Percentiles rank a stretch among this genome's conserved stretches.
Evolutionary conservation across 495 filamentous ascomycete species (phyloP).

Genomic region (Hypoxylon fuscum): DNA sequence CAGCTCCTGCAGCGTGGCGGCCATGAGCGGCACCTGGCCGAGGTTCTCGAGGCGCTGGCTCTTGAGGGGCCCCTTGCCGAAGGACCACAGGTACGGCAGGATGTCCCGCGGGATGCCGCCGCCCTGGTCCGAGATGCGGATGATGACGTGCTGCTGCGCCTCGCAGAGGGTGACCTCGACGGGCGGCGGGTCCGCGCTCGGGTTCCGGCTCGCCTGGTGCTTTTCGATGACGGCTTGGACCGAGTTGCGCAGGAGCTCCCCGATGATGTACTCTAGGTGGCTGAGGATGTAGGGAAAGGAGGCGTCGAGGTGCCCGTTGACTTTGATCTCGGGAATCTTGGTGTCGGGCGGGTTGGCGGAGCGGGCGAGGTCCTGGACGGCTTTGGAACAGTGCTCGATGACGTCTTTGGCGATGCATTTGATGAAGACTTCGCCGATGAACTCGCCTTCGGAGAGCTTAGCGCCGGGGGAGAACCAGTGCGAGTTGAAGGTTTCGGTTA

Average conservation of each 20-base stretch:
- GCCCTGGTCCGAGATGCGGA: slow-evolving; percentile 93
- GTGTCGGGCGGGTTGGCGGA: slow-evolving; percentile 74
- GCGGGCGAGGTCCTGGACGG: slow-evolving; percentile 72
- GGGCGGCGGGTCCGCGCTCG: slow-evolving; percentile 67
- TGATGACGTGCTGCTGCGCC: slow-evolving; percentile 92
- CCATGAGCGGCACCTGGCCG: slow-evolving; percentile 86
- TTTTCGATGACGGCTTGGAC: slow-evolving; percentile 90
- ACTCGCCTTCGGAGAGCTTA: slow-evolving; percentile 77
- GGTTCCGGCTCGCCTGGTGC: slow-evolving; percentile 43
- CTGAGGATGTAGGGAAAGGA: slow-evolving; percentile 97
- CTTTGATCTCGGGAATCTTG: slow-evolving; percentile 79
- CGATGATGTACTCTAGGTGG: slow-evolving; percentile 96
- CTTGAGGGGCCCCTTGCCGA: slow-evolving; percentile 86
- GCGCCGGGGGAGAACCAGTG: slow-evolving; percentile 91
- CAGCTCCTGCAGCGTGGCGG: slow-evolving; percentile 93
- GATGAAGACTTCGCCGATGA: slow-evolving; percentile 94
- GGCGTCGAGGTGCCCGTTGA: slow-evolving; percentile 85
- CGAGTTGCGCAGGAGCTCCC: slow-evolving; percentile 93
- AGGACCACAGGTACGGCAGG: slow-evolving; percentile 94
- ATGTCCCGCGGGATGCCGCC: slow-evolving; percentile 87
- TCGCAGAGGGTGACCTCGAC: slow-evolving; percentile 96
- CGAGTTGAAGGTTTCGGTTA: slow-evolving; percentile 95
- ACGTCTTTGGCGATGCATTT: slow-evolving; percentile 93
- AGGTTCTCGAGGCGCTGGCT: slow-evolving; percentile 81
- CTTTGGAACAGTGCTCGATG: slow-evolving; percentile 79